A percentile compares a stretch with the other conserved stretches of the same genome.
Conservation (phyloP, 345 rosid genomes). For the Rhodamnia rubescens region DNA sequence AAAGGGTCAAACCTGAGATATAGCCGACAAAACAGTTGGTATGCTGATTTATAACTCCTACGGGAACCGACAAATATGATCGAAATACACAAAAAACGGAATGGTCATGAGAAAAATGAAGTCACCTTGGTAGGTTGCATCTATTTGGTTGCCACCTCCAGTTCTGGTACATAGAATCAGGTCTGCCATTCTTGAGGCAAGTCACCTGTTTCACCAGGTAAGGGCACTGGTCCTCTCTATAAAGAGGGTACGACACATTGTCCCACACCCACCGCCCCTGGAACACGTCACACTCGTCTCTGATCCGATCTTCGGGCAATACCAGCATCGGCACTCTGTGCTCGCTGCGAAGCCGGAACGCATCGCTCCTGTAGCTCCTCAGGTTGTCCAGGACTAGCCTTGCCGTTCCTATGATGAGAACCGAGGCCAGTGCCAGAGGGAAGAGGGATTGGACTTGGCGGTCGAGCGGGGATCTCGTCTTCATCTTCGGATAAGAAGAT, state of each 20-base stretch:
- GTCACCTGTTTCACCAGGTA: slow-evolving; percentile 83
- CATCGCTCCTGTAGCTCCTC: slow-evolving; percentile 31
- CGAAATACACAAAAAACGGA: neutral
- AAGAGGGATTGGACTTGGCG: slow-evolving; percentile 47
- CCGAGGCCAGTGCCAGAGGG: slow-evolving; percentile 35
- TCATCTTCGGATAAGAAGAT: neutral
- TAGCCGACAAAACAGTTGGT: neutral
- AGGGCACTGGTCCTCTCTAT: slow-evolving; percentile 72
- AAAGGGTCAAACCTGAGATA: slow-evolving; percentile 55
- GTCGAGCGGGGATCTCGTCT: slow-evolving; percentile 22
- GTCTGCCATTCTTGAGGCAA: slow-evolving; percentile 66
- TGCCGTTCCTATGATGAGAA: slow-evolving; percentile 42
- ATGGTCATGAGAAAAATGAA: neutral
- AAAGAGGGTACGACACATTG: slow-evolving; percentile 62
- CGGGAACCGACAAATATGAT: neutral
- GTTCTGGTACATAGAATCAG: slow-evolving; percentile 66
- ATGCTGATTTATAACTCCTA: neutral
- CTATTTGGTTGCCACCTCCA: slow-evolving; percentile 86
- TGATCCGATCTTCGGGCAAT: slow-evolving; percentile 35
- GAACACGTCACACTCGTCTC: slow-evolving; percentile 59
- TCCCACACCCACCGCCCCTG: slow-evolving; percentile 91
- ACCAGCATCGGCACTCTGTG: slow-evolving; percentile 30
- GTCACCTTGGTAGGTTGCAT: slow-evolving; percentile 67
- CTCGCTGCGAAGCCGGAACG: slow-evolving; percentile 11
- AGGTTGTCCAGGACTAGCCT: slow-evolving; percentile 43